Base-by-base conservation (phyloP, 2,329 filamentous ascomycete genomes). In the Pestalotiopsis fici region DNA sequence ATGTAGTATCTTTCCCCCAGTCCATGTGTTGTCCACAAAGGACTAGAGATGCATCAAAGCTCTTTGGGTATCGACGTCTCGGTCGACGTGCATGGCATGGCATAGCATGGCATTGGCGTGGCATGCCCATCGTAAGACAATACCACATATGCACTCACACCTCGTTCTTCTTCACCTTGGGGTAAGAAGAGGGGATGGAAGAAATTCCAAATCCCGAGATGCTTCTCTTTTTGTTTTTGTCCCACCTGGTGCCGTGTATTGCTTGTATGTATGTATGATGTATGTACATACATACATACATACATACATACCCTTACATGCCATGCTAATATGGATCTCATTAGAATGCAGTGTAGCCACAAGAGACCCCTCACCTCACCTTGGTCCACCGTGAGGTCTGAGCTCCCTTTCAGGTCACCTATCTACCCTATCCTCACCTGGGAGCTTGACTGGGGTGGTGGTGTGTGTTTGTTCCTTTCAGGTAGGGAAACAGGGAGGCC, bases 51-150 rank as follows among this genome's bases (percentile, higher is more conserved):
- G 27, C 28, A 39, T n/a, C 31, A 60, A n/a, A 2, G n/a, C 12
- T n/a, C 25, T 15, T 23, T 27, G 18, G n/a, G 50, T 65, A 59
- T 59, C 31, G 63, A 57, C 63, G 18, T n/a, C 54, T 65, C 35
- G 63, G 63, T 65, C 63, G 50, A 65, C 54, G 18, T 65, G 63
- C 63, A 65, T 65, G 50, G 28, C 55, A 57, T 25, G 55, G 55
- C 55, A 50, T 50, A 18, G 43, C 43, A 21, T 21, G 43, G 43
- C 21, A 18, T 50, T 18, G 43, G 15, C 4, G 43, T 50, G n/a
- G 43, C 57, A 60, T 60, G 31, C 31, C 37, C 23, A 60, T 60
- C 27, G 18, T 39, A 12, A 31, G 28, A 18, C 57, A 35, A 35
- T n/a, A n/a, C 31, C 31, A 35, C 31, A 35, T 35, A n/a, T n/a